Conservation (phyloP, 2,329 filamentous ascomycete genomes). For the Alternaria ethzedia region DNA sequence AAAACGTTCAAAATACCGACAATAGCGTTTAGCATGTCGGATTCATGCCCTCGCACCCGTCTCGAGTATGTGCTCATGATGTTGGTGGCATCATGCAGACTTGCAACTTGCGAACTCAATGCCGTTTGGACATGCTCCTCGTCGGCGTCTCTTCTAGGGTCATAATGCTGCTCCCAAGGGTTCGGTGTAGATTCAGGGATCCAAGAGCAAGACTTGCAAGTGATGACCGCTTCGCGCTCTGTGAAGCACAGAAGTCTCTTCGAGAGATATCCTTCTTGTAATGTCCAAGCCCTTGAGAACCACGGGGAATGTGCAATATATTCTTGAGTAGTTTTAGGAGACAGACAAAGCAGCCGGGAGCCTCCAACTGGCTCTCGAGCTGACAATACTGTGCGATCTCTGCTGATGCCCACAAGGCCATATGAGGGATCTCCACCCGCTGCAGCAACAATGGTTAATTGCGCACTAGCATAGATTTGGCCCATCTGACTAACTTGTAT, state of each 20-base stretch:
- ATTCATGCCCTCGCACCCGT: neutral
- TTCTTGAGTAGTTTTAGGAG: accelerated
- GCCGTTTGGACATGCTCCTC: neutral
- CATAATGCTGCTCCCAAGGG: too few species aligned
- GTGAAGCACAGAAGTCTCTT: neutral
- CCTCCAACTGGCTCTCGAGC: neutral
- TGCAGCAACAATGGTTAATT: neutral
- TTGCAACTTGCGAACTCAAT: too few species aligned
- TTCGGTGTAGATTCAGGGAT: too few species aligned
- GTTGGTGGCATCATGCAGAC: accelerated
- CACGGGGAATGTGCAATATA: neutral
- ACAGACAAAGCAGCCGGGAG: accelerated
- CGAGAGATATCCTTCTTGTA: neutral
- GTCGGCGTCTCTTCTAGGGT: too few species aligned
- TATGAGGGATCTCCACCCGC: neutral
- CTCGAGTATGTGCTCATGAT: accelerated
- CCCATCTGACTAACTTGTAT: neutral
- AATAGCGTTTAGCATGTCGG: neutral
- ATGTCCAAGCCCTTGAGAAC: neutral
- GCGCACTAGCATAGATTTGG: neutral
- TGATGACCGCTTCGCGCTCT: neutral
- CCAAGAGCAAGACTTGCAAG: neutral
- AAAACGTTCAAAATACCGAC: neutral
- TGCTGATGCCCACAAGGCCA: neutral
- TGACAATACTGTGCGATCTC: accelerated